Percentiles rank a stretch among this genome's conserved stretches.
Evolutionary conservation across 139 green algal genomes (phyloP).

Genomic region (Coelastrella sp.): DNA sequence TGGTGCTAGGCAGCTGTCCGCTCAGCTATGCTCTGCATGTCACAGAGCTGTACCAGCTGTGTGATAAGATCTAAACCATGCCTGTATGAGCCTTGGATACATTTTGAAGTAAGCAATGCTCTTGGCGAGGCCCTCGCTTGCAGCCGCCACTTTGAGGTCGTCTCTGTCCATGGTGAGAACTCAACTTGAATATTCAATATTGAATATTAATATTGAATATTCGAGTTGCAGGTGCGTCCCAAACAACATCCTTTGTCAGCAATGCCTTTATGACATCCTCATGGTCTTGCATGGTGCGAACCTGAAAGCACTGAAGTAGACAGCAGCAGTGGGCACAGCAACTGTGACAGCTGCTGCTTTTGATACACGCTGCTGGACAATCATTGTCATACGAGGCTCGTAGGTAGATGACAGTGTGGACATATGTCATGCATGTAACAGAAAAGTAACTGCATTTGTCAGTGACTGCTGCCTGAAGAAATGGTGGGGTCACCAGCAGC

Average conservation of each 20-base stretch:
- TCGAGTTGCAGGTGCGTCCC: not conserved
- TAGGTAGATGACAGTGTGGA: too few relatives aligned
- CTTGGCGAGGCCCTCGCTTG: conserved; percentile 51
- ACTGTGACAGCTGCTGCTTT: too few relatives aligned
- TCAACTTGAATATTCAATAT: not conserved
- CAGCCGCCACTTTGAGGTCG: conserved; percentile 23
- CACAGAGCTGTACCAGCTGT: not conserved
- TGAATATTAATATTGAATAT: not conserved
- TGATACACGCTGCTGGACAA: not conserved
- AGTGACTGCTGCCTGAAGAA: too few relatives aligned
- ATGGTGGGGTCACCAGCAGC: too few relatives aligned
- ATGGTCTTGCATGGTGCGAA: conserved; percentile 35
- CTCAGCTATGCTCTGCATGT: not conserved
- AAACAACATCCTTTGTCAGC: not conserved
- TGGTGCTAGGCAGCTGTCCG: too few relatives aligned
- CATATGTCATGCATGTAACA: too few relatives aligned
- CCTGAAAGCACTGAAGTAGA: too few relatives aligned
- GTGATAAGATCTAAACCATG: not conserved
- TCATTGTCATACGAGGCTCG: too few relatives aligned
- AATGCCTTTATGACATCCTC: not conserved
- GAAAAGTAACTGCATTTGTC: too few relatives aligned
- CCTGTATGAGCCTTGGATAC: conserved; percentile 5
- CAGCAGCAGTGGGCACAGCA: not conserved
- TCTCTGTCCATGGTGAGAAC: conserved; percentile 3
- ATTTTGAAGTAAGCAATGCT: conserved; percentile 25